Conservation (phyloP, 2,329 filamentous ascomycete genomes). For the Aspergillus brasiliensis region DNA sequence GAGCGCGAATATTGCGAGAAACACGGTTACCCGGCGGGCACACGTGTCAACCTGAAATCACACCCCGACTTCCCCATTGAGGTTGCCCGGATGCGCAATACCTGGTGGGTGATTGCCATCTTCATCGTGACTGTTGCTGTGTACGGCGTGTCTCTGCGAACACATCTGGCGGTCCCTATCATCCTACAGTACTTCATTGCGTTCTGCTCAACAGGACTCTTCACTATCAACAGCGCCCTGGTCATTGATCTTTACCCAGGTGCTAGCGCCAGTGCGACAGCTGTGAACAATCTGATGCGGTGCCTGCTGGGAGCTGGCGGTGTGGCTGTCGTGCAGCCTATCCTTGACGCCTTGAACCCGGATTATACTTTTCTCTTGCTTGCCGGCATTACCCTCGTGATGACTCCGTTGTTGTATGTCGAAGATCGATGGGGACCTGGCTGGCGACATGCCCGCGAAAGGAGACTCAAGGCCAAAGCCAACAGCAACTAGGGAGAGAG, state of each 20-base stretch:
- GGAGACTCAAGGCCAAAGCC: constrained; percentile 4
- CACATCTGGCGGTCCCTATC: constrained; percentile 38
- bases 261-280: constrained; percentile 38
- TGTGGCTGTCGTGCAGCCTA: constrained; percentile 34
- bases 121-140: constrained; percentile 22
- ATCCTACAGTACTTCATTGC: constrained; percentile 44
- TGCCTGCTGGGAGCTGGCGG: constrained; percentile 41
- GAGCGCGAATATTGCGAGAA: constrained; percentile 26
- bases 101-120: constrained; percentile 33
- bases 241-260: constrained; percentile 42
- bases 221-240: constrained; percentile 39
- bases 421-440: constrained; percentile 31
- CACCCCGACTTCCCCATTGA: constrained; percentile 48
- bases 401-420: constrained; percentile 27
- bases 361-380: constrained; percentile 30
- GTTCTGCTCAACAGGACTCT: constrained; percentile 36
- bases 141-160: constrained; percentile 32
- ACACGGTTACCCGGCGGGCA: constrained; percentile 4
- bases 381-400: constrained; percentile 29
- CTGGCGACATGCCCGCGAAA: constrained; percentile 29
- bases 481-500: not conserved
- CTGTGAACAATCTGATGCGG: constrained; percentile 41
- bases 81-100: constrained; percentile 38
- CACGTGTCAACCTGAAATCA: constrained; percentile 24
- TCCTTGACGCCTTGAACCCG: constrained; percentile 37